These are phyloP conservation scores for Fusarium sp. DNA, from an alignment of 2,329 filamentous ascomycete genomes.

Conservation along the genomic window DNA sequence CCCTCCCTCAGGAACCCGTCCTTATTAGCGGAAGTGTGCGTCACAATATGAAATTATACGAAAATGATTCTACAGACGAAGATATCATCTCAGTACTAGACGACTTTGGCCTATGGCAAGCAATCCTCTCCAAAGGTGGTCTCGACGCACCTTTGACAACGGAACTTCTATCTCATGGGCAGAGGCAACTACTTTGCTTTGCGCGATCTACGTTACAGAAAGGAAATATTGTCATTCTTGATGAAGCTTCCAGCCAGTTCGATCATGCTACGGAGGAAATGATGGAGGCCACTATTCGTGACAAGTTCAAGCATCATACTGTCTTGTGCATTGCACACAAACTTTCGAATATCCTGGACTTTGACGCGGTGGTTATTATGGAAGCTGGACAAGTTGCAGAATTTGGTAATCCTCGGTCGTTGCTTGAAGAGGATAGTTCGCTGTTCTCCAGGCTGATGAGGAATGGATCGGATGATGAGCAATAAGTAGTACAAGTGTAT, in stretches of 20 bases:
- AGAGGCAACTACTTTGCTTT: constrained; percentile 1
- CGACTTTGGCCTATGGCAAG: neutral
- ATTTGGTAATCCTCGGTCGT: neutral
- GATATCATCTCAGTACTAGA: neutral
- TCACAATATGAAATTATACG: neutral
- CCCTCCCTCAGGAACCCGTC: neutral
- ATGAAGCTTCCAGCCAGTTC: constrained; percentile 2
- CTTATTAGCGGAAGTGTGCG: neutral
- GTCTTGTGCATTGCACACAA: constrained; percentile 1
- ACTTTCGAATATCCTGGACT: neutral
- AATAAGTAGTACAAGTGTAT: no score
- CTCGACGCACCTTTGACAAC: neutral
- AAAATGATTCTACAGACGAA: neutral
- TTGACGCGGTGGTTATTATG: neutral
- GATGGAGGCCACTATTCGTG: neutral
- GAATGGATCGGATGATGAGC: no score
- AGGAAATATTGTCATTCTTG: neutral
- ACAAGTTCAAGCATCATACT: neutral
- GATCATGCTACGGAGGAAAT: no score
- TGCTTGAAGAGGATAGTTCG: no score
- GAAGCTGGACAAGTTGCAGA: neutral
- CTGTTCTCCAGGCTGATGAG: no score
- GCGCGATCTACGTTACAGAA: neutral
- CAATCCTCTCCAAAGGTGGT: neutral
- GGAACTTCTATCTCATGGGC: neutral